Percentiles rank a stretch among this genome's conserved stretches.
These are phyloP conservation scores for Ceratocystis lukuohia DNA, from an alignment of 2,329 filamentous ascomycete species.

Conservation along the genomic window DNA sequence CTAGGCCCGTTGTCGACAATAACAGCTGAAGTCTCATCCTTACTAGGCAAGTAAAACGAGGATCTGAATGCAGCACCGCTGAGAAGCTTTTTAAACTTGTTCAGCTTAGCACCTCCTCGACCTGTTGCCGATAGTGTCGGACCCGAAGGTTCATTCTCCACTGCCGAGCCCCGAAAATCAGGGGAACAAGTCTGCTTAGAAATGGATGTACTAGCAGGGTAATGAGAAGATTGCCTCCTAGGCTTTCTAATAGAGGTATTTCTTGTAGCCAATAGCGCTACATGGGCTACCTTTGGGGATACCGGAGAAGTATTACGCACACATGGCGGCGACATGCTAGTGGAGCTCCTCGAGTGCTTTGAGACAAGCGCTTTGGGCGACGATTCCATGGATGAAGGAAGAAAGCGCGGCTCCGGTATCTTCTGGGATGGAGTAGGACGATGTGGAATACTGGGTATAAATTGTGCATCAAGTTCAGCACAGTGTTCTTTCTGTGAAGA, in stretches of 20 bases:
- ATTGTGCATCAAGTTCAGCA: constrained; percentile 9
- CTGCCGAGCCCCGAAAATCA: background rate
- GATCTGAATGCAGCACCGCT: constrained; percentile 25
- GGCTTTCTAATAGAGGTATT: background rate
- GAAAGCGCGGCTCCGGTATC: background rate
- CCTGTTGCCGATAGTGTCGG: background rate
- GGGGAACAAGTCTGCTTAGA: background rate
- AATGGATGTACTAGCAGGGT: background rate
- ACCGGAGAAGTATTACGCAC: background rate
- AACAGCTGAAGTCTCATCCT: constrained; percentile 18
- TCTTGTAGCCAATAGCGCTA: constrained; percentile 6
- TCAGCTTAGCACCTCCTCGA: constrained; percentile 23
- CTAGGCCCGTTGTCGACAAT: constrained; percentile 29
- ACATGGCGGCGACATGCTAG: background rate
- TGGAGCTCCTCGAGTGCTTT: background rate
- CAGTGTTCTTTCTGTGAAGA: constrained; percentile 1
- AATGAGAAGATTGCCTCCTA: constrained; percentile 10
- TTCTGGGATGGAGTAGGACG: constrained; percentile 5
- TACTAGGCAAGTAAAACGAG: constrained; percentile 1
- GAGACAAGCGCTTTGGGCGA: constrained; percentile 4
- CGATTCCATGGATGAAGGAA: background rate
- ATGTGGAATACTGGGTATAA: constrained; percentile 9
- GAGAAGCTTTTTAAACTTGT: constrained; percentile 31
- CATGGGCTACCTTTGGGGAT: background rate
- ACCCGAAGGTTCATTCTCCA: background rate